Evolutionary conservation across 306 rosid species (phyloP).

Genomic region (Malus asiatica): DNA sequence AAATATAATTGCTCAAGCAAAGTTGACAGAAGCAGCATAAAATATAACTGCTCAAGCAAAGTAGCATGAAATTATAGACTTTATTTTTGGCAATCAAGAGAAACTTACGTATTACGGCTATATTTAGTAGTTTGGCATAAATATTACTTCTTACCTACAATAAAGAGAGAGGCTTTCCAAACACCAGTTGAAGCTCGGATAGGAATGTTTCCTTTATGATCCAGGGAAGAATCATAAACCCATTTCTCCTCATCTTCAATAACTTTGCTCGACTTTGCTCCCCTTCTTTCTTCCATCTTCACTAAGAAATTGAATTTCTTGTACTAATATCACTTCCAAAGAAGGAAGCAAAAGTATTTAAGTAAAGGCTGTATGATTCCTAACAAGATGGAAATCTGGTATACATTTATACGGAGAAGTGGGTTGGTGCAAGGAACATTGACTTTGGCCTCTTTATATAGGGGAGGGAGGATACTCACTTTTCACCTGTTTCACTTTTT

Average conservation of each 20-base stretch:
- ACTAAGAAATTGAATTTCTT: background rate
- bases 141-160: constrained; percentile 13
- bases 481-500: background rate
- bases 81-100: background rate
- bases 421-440: background rate
- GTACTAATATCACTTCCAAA: background rate
- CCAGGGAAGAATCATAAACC: constrained; percentile 36
- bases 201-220: constrained; percentile 31
- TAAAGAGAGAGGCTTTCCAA: constrained; percentile 33
- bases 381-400: background rate
- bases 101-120: too few species aligned
- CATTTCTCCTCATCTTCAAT: constrained; percentile 19
- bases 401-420: background rate
- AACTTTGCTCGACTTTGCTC: constrained; percentile 4
- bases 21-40: background rate
- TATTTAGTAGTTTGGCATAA: background rate
- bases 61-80: background rate
- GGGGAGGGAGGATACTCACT: constrained; percentile 5
- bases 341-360: background rate
- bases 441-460: constrained; percentile 37
- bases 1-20: background rate
- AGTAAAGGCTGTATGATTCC: background rate
- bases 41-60: background rate
- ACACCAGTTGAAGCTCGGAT: constrained; percentile 33
- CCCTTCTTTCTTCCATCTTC: constrained; percentile 4